These are phyloP conservation scores for Termitomyces heimii DNA, from an alignment of 768 basidiomycete genomes.

Conservation along the genomic window DNA sequence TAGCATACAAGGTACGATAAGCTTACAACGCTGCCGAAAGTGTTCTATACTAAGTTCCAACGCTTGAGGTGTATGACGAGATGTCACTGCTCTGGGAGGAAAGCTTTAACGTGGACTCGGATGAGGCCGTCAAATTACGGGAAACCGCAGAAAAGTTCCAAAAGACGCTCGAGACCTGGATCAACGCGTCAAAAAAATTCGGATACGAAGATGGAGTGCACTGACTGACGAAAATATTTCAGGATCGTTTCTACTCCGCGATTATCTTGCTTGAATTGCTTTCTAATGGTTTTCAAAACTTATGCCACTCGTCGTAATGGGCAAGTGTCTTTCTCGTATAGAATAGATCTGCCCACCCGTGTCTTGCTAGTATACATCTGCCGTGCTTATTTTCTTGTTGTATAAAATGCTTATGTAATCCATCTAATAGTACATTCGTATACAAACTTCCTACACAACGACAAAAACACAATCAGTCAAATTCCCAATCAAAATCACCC, in stretches of 20 bases:
- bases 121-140: background rate
- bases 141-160: background rate
- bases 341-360: too few relatives aligned
- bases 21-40: background rate
- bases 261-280: too few relatives aligned
- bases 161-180: background rate
- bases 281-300: too few relatives aligned
- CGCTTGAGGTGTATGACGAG: background rate
- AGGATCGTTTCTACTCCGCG: background rate
- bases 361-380: too few relatives aligned
- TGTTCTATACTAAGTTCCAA: background rate
- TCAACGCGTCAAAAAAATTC: background rate
- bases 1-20: background rate
- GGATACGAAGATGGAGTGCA: background rate
- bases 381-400: too few relatives aligned
- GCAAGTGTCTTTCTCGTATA: too few relatives aligned
- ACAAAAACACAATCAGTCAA: background rate
- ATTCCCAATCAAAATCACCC: background rate
- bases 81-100: constrained; percentile 1
- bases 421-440: too few relatives aligned
- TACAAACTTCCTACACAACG: too few relatives aligned
- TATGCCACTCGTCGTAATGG: too few relatives aligned
- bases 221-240: background rate
- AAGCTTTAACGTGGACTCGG: background rate
- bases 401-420: too few relatives aligned